Percentiles rank a stretch among this genome's conserved stretches.
phyloP scores from a whole-genome alignment of 164 flowering plant genomes.

The Magnolia changhungtana region DNA sequence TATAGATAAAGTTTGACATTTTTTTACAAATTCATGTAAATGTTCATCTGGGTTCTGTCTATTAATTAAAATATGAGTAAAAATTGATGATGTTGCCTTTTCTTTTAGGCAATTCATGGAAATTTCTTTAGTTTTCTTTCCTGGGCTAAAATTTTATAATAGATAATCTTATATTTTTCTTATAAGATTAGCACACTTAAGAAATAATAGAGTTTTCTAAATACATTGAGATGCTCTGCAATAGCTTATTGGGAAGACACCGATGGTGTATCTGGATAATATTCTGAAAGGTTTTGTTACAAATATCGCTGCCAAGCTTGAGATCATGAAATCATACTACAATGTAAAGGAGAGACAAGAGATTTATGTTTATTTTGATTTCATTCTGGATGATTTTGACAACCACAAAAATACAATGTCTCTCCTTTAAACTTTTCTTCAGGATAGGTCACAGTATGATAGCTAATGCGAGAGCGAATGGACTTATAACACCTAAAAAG shows the following conservation, averaged over 20 bases:
- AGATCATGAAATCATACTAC: slow-evolving; percentile 94
- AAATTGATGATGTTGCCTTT: neutral
- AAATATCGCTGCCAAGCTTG: slow-evolving; percentile 91
- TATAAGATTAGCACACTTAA: neutral
- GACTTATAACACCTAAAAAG: slow-evolving; percentile 84
- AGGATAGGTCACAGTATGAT: slow-evolving; percentile 93
- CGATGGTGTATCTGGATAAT: slow-evolving; percentile 90
- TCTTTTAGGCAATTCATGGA: neutral
- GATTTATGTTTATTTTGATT: neutral
- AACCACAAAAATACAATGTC: neutral
- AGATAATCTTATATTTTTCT: neutral
- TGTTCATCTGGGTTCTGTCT: neutral
- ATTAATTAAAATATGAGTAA: neutral
- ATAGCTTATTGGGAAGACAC: slow-evolving; percentile 95
- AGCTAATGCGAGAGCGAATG: slow-evolving; percentile 74
- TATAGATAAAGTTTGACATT: neutral
- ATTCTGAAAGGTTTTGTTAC: slow-evolving; percentile 72
- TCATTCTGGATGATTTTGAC: neutral
- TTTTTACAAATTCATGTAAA: neutral
- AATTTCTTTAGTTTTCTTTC: no score
- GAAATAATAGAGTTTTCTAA: neutral
- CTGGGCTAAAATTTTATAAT: neutral
- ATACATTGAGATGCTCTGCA: slow-evolving; percentile 3
- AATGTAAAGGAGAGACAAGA: slow-evolving; percentile 92
- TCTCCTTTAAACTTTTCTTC: slow-evolving; percentile 22